Base-by-base conservation (phyloP, 371 early-diverging fungal genomes). In the Syncephalastrum sp. region DNA sequence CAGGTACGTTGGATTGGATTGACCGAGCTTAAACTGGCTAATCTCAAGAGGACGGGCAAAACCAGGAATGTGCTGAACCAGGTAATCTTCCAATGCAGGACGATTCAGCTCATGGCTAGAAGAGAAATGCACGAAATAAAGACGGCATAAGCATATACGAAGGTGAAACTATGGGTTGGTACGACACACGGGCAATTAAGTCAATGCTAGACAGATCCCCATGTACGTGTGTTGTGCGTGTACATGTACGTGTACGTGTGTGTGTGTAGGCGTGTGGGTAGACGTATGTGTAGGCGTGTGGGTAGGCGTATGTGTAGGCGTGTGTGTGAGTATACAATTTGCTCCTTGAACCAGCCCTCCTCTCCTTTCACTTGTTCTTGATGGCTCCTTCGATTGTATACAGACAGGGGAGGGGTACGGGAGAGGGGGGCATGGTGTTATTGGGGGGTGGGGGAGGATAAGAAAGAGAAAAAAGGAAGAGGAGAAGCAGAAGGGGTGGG, bases 1-100 rank as follows among this genome's bases (percentile, higher is more conserved):
- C 13, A 90, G 75, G 60, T 89, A 96, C 6, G 96, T 96, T 3
- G 96, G 96, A 67, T 96, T 96, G 61, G 90, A 89, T 60, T 94
- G 95, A 1, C 96, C 96, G 15, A 89, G 79, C 61, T 86, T 86
- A 74, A 96, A 96, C 71, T 94, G 94, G 49, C 79, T 81, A 43
- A 92, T 64, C 17, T 78, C 60, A 44, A 94, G 67, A n/a, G 95
- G 95, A 16, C 70, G 54, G 12, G 63, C 61, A 48, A 95, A 76
- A 7, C 70, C 81, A 21, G 79, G 68, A n/a, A 84, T 62, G 50
- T 74, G 54, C 21, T 76, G 57, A 4, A 56, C 29, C 12, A 91
- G 71, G 64, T 87, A 88, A 3, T 64, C 67, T 50, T 83, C 82
- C 7, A 94, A 82, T 33, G 59, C 70, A 7, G 49, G 55, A 8